Conservation (phyloP, 2,329 filamentous ascomycete genomes). For the Coniella vitis region DNA sequence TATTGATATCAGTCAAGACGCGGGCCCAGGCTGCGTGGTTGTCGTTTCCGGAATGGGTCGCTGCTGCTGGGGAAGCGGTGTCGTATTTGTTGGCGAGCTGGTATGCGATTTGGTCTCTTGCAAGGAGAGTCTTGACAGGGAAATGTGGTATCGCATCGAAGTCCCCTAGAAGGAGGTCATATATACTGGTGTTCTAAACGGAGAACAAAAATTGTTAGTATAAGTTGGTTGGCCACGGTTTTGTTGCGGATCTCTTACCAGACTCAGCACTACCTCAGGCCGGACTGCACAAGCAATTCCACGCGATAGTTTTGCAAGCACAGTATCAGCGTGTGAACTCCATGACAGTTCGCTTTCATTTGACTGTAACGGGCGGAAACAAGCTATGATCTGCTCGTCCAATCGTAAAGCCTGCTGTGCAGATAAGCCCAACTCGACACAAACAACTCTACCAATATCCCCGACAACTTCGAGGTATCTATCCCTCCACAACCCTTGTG, state of each 20-base stretch:
- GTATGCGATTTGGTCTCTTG: slow-evolving; percentile 4
- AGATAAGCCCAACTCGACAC: slow-evolving; percentile 6
- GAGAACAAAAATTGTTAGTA: not conserved
- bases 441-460: slow-evolving; percentile 6
- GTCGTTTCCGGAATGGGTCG: not conserved
- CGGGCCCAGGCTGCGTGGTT: slow-evolving; percentile 2
- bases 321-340: not conserved
- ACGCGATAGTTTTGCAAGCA: slow-evolving; percentile 4
- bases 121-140: not conserved
- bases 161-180: slow-evolving; percentile 1
- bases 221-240: not conserved
- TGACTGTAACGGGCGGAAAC: slow-evolving; percentile 3
- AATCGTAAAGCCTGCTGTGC: slow-evolving; percentile 9
- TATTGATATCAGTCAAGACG: slow-evolving; percentile 4
- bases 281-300: slow-evolving; percentile 10
- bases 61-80: not conserved
- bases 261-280: not conserved
- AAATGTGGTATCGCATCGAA: not conserved
- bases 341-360: not conserved
- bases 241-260: slow-evolving; percentile 4
- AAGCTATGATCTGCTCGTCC: slow-evolving; percentile 6
- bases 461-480: slow-evolving; percentile 10
- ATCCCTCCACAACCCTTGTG: slow-evolving; percentile 1
- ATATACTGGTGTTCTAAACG: not conserved
- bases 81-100: slow-evolving; percentile 15